phyloP scores from a whole-genome alignment of 331 rosid species.

The Malus hybrid region DNA sequence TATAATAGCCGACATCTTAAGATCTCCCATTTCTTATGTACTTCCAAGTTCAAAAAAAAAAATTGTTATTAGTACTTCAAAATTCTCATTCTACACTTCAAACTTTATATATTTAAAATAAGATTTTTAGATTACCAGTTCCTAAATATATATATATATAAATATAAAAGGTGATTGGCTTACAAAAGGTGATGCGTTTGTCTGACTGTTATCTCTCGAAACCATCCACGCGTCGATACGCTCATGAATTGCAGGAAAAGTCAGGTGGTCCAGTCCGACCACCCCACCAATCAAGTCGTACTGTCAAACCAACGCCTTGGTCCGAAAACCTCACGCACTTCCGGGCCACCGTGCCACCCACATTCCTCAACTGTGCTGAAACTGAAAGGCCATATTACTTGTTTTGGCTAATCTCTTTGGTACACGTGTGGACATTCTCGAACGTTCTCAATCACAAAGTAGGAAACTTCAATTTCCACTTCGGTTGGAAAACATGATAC shows the following conservation, averaged over 20 bases:
- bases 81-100: too few relatives aligned
- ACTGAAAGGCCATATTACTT: background rate
- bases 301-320: background rate
- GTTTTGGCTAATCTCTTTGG: slow-evolving; percentile 8
- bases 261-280: background rate
- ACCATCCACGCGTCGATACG: background rate
- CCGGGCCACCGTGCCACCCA: background rate
- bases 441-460: slow-evolving; percentile 7
- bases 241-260: background rate
- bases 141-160: too few relatives aligned
- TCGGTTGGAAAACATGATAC: slow-evolving; percentile 20
- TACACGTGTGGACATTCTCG: slow-evolving; percentile 44
- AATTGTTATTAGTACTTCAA: too few relatives aligned
- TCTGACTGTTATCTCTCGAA: background rate
- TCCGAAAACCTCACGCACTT: background rate
- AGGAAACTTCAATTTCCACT: slow-evolving; percentile 18
- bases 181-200: background rate
- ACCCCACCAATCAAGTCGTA: background rate
- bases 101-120: too few relatives aligned
- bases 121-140: too few relatives aligned
- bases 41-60: too few relatives aligned
- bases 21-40: too few relatives aligned
- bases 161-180: too few relatives aligned
- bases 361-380: background rate
- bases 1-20: too few relatives aligned